Evolutionary conservation across 2,329 filamentous ascomycete genomes (phyloP).

Genomic region (Paecilomyces variotii): DNA sequence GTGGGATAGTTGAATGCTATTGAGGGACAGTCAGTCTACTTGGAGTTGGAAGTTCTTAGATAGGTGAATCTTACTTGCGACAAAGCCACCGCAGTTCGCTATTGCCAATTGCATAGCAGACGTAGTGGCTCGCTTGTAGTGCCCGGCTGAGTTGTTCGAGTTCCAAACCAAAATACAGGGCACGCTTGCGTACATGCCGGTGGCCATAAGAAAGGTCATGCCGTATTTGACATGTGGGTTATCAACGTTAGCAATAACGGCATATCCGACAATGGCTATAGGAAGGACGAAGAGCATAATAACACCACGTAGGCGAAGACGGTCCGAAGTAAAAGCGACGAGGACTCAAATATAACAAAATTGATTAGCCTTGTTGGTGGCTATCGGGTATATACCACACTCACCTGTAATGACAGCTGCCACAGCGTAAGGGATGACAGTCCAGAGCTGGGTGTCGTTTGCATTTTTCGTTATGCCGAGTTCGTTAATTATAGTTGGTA

Average conservation of each 20-base stretch:
- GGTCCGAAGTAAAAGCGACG: slow-evolving; percentile 51
- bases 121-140: slow-evolving; percentile 63
- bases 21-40: slow-evolving; percentile 5
- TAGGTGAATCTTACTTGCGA: slow-evolving; percentile 42
- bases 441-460: slow-evolving; percentile 55
- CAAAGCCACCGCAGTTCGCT: slow-evolving; percentile 60
- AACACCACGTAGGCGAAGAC: slow-evolving; percentile 50
- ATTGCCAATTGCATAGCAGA: slow-evolving; percentile 58
- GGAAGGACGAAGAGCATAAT: slow-evolving; percentile 58
- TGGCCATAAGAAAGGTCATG: slow-evolving; percentile 62
- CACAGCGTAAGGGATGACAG: slow-evolving; percentile 56
- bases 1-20: slow-evolving; percentile 55
- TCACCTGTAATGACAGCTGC: slow-evolving; percentile 48
- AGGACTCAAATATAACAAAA: slow-evolving; percentile 4
- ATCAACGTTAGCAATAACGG: slow-evolving; percentile 50
- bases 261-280: slow-evolving; percentile 59
- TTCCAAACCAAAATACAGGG: slow-evolving; percentile 59
- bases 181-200: slow-evolving; percentile 55
- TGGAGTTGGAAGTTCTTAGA: slow-evolving; percentile 1
- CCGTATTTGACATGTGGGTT: slow-evolving; percentile 50
- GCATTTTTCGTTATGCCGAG: slow-evolving; percentile 46
- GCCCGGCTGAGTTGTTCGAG: slow-evolving; percentile 59
- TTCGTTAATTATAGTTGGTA: slow-evolving; percentile 58
- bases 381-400: background rate
- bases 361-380: background rate